Evolutionary conservation across 2,329 filamentous ascomycete genomes (phyloP), one percentile per base, ranked within the genome.

Genomic region (Clarireedia hainanense): DNA sequence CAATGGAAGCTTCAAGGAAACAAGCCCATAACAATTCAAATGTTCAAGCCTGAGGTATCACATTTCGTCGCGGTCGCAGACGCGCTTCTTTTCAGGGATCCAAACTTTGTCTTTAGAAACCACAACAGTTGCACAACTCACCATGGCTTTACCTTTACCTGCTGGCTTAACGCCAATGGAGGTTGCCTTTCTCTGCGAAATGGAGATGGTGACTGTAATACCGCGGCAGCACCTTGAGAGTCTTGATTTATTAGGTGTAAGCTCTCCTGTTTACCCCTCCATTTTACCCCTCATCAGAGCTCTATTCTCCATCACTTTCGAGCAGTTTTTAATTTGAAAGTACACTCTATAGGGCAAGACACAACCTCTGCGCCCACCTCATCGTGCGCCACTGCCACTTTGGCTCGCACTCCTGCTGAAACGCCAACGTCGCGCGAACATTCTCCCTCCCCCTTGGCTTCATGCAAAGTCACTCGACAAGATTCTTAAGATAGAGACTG

Each of bases 391-490:
- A 42, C 71, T 97, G 0, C 92, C 94, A 0, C 82, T 99, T 57
- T 99, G 94, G 94, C 87, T 99, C 15, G 94, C 94, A 2, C 80
- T 97, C 15, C 84, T 97, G 24, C 84, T 99, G 54, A 97, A 97
- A 73, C 90, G 91, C 61, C 94, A 99, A 73, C 84, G 88, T 53
- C 87, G 94, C 66, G 91, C 91, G 64, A 96, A 96, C 74, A 96
- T 99, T 62, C 77, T 94, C 4, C 86, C 94, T 0, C 94, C 94
- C 7, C 79, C 89, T 15, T 99, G 94, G 94, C 83, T 99, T 6
- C 83, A 88, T 59, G 80, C 88, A 0, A 76, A 85, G 58, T 87
- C 88, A 3, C 83, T 99, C 5, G 77, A 82, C 59, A 78, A 85
- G 9, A 88, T 97, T 59, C 83, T 97, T 58, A 80, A 88, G 56